Evolutionary conservation across 2,329 filamentous ascomycete genomes (phyloP).

Genomic region (Hymenoscyphus fructigenus): DNA sequence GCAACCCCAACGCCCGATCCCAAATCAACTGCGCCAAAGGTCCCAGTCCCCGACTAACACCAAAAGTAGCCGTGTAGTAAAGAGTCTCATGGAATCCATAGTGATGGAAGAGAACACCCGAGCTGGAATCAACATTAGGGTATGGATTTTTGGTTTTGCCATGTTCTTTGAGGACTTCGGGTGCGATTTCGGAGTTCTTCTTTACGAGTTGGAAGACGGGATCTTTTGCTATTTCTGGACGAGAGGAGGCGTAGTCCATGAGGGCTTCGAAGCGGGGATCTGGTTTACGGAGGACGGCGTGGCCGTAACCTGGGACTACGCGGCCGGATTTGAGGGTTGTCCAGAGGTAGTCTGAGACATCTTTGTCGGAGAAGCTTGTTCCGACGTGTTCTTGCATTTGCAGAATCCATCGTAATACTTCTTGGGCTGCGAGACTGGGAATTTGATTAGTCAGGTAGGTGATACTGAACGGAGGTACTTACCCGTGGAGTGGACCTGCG

Average conservation of each 20-base stretch:
- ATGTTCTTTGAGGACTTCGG: slow-evolving; percentile 86
- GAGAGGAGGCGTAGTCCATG: slow-evolving; percentile 88
- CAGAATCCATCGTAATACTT: slow-evolving; percentile 94
- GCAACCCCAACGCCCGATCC: slow-evolving; percentile 89
- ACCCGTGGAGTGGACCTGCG: slow-evolving; percentile 87
- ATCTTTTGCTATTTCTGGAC: slow-evolving; percentile 80
- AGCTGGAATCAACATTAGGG: slow-evolving; percentile 93
- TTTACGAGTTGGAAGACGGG: slow-evolving; percentile 93
- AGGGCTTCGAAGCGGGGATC: slow-evolving; percentile 95
- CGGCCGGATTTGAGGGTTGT: slow-evolving; percentile 87
- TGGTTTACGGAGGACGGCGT: slow-evolving; percentile 93
- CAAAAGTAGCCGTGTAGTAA: slow-evolving; percentile 81
- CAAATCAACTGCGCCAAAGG: slow-evolving; percentile 93
- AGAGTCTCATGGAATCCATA: slow-evolving; percentile 97
- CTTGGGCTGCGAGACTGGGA: slow-evolving; percentile 80
- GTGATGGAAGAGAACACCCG: slow-evolving; percentile 94
- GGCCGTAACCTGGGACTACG: slow-evolving; percentile 89
- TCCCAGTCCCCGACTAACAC: slow-evolving; percentile 71
- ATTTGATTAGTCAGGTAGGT: neutral
- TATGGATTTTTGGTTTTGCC: slow-evolving; percentile 99
- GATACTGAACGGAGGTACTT: slow-evolving; percentile 32
- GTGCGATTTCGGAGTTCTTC: slow-evolving; percentile 89
- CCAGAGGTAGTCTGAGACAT: slow-evolving; percentile 91
- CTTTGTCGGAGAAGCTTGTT: slow-evolving; percentile 70
- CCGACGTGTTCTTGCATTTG: slow-evolving; percentile 93